phyloP scores from a whole-genome alignment of 768 basidiomycete species.

The Xanthoconium stramineum region DNA sequence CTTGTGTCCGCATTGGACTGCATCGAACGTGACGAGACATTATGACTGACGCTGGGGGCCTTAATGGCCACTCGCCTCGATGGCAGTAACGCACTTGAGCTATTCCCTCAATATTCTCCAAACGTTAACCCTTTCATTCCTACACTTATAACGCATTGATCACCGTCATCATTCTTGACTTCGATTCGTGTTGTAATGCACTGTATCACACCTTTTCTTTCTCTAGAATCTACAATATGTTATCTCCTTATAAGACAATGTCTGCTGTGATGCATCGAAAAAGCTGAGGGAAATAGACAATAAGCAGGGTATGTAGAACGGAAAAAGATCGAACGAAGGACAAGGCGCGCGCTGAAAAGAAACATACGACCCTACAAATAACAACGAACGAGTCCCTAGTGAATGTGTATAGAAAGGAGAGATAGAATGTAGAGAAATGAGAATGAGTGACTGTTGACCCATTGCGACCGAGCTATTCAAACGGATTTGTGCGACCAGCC shows the following conservation, averaged over 20 bases:
- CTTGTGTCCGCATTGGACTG: constrained; percentile 3
- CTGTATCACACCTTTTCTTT: neutral
- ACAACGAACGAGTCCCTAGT: constrained; percentile 12
- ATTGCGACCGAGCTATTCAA: constrained; percentile 33
- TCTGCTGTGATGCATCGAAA: constrained; percentile 7
- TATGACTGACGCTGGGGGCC: neutral
- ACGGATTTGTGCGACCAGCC: constrained; percentile 74
- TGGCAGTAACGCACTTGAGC: neutral
- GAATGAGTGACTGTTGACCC: neutral
- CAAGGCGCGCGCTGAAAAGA: neutral
- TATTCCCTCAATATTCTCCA: neutral
- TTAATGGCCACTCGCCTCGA: neutral
- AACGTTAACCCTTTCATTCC: neutral
- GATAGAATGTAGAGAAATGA: constrained; percentile 8
- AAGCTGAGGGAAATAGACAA: constrained; percentile 16
- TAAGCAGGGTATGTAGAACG: constrained; percentile 21
- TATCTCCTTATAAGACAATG: constrained; percentile 14
- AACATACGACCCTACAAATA: constrained; percentile 2
- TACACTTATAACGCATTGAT: too few species aligned
- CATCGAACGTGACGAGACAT: neutral
- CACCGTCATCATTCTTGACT: neutral
- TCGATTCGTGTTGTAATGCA: neutral
- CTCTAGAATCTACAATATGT: constrained; percentile 16
- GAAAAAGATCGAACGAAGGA: constrained; percentile 7
- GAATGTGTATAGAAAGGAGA: constrained; percentile 5